phyloP scores from a whole-genome alignment of 2,329 filamentous ascomycete genomes.

The Dothideomycetes sp. region DNA sequence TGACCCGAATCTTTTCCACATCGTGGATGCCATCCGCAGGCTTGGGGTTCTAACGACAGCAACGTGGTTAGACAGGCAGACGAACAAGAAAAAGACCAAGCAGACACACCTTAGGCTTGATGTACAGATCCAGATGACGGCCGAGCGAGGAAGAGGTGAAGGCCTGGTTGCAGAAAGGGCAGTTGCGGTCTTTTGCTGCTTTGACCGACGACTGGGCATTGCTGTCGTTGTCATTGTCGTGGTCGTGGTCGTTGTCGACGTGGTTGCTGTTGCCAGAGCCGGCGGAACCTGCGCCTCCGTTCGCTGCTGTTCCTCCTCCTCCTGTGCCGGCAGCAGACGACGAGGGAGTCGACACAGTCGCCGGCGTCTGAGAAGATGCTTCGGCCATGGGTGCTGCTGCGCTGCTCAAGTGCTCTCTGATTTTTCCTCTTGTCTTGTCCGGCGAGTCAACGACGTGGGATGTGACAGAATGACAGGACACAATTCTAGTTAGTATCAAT shows the following conservation, averaged over 20 bases:
- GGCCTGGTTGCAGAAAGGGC: slow-evolving; percentile 77
- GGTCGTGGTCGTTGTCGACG: too few relatives aligned
- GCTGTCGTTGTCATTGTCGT: slow-evolving; percentile 6
- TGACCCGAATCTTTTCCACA: slow-evolving; percentile 76
- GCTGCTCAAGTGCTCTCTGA: too few relatives aligned
- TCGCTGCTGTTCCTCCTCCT: not conserved
- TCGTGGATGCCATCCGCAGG: slow-evolving; percentile 78
- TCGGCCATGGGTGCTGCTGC: slow-evolving; percentile 12
- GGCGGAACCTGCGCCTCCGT: too few relatives aligned
- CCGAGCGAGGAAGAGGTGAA: slow-evolving; percentile 93
- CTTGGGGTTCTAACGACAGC: slow-evolving; percentile 57
- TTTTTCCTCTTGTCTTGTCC: too few relatives aligned
- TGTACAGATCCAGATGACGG: slow-evolving; percentile 87
- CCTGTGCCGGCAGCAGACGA: slow-evolving; percentile 4
- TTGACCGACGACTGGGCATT: slow-evolving; percentile 16
- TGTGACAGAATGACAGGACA: too few relatives aligned
- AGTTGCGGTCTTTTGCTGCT: slow-evolving; percentile 73
- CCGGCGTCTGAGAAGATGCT: slow-evolving; percentile 7
- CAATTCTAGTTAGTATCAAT: too few relatives aligned
- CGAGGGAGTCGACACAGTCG: slow-evolving; percentile 10
- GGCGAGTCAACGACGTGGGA: too few relatives aligned
- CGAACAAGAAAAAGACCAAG: not conserved
- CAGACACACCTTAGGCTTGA: slow-evolving; percentile 59
- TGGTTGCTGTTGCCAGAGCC: too few relatives aligned
- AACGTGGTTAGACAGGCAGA: not conserved